Evolutionary conservation across 768 basidiomycete species (phyloP).

Genomic region (Tylopilus subfusipes): DNA sequence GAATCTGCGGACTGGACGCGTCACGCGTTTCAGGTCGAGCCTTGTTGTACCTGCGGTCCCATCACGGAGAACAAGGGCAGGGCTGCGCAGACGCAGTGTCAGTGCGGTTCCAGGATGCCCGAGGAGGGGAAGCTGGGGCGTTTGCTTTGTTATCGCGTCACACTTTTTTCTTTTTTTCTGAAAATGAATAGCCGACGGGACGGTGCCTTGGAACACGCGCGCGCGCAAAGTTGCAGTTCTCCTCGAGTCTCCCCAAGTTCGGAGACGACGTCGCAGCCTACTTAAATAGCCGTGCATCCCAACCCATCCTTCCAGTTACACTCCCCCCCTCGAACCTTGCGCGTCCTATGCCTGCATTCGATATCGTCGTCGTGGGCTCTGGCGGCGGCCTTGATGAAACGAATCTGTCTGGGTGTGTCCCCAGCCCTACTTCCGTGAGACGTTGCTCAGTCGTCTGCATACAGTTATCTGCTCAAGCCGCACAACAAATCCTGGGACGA

Average conservation of each 20-base stretch:
- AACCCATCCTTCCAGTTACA: background rate
- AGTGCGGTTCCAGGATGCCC: too few species aligned
- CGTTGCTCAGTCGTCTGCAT: conserved; percentile 8
- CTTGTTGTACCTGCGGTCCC: background rate
- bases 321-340: background rate
- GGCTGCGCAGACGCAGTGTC: too few species aligned
- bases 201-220: conserved; percentile 14
- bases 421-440: background rate
- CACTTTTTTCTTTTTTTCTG: background rate
- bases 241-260: too few species aligned
- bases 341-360: conserved; percentile 49
- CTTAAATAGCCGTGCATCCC: background rate
- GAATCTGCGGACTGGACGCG: background rate
- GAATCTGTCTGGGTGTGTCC: conserved; percentile 77
- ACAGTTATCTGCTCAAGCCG: conserved; percentile 87
- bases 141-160: background rate
- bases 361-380: conserved; percentile 74
- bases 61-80: background rate
- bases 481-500: conserved; percentile 64
- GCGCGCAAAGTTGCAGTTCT: background rate
- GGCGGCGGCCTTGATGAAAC: conserved; percentile 91
- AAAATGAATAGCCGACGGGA: conserved; percentile 17
- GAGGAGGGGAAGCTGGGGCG: background rate
- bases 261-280: too few species aligned
- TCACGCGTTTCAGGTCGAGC: background rate